These are phyloP conservation scores for Zymoseptoria passerinii DNA, from an alignment of 2,329 filamentous ascomycete genomes.

Conservation along the genomic window DNA sequence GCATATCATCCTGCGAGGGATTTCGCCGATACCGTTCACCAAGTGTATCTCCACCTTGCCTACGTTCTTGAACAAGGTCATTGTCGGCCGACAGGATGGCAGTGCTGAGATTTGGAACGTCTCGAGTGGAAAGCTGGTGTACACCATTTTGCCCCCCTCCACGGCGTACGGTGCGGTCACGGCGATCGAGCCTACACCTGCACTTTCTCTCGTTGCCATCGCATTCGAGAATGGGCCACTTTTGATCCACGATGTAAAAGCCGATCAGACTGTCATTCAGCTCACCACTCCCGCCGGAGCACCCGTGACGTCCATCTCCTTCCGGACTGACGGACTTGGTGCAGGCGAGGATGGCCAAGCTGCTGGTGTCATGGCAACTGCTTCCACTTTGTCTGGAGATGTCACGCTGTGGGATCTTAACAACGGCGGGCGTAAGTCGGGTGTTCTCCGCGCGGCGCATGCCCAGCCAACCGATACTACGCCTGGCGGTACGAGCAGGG, in stretches of 20 bases:
- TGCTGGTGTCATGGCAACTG: conserved; percentile 89
- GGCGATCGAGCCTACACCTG: conserved; percentile 74
- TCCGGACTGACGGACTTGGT: conserved; percentile 80
- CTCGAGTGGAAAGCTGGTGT: conserved; percentile 81
- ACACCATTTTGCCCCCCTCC: conserved; percentile 73
- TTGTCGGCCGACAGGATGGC: conserved; percentile 79
- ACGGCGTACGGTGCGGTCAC: conserved; percentile 72
- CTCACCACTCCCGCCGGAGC: conserved; percentile 49
- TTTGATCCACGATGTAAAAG: conserved; percentile 71
- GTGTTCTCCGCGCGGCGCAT: conserved; percentile 80
- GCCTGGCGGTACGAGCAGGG: conserved; percentile 70
- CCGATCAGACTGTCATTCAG: conserved; percentile 61
- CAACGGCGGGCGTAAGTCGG: conserved; percentile 74
- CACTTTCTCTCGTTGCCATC: conserved; percentile 76
- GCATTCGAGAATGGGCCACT: conserved; percentile 75
- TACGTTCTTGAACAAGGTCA: conserved; percentile 92
- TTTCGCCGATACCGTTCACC: conserved; percentile 57
- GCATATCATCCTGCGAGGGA: conserved; percentile 69
- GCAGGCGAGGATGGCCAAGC: conserved; percentile 79
- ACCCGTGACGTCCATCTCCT: conserved; percentile 73
- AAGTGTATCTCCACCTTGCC: conserved; percentile 80
- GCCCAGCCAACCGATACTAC: conserved; percentile 66
- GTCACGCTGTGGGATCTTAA: conserved; percentile 96
- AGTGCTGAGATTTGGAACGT: conserved; percentile 97
- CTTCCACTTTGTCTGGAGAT: conserved; percentile 70